These are phyloP conservation scores for Cyclospora cayetanensis DNA, from an alignment of 169 alveolate species.

Conservation along the genomic window DNA sequence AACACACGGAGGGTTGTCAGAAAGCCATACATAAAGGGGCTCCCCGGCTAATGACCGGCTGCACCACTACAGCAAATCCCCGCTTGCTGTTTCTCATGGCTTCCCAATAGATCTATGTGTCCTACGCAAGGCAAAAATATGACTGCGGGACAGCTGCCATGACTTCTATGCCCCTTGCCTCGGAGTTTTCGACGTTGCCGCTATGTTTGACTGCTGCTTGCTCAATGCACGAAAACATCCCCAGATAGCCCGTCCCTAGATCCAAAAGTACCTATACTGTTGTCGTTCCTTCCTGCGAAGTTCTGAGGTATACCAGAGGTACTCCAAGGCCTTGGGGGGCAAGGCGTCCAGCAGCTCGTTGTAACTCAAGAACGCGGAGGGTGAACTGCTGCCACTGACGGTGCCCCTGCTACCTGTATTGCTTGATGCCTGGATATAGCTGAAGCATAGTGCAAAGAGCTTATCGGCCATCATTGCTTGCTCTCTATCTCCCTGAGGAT, in stretches of 20 bases:
- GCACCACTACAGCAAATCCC: too few relatives aligned
- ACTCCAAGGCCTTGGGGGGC: constrained; percentile 48
- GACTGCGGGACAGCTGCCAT: too few relatives aligned
- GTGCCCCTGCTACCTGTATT: background rate
- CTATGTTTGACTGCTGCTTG: too few relatives aligned
- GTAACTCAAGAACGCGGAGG: background rate
- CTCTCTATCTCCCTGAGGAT: background rate
- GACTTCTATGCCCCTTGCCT: too few relatives aligned
- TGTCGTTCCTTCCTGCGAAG: constrained; percentile 1
- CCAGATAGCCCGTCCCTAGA: background rate
- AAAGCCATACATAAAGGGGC: too few relatives aligned
- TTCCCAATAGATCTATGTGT: too few relatives aligned
- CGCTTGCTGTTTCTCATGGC: too few relatives aligned
- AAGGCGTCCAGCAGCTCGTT: background rate
- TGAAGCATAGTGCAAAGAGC: background rate
- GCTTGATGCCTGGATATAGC: background rate
- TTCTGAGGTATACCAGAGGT: constrained; percentile 14
- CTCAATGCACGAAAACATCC: too few relatives aligned
- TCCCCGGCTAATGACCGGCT: too few relatives aligned
- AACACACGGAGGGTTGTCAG: too few relatives aligned
- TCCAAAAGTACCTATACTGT: constrained; percentile 19
- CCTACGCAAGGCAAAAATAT: too few relatives aligned
- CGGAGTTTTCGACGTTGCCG: too few relatives aligned
- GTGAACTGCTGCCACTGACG: constrained; percentile 23
- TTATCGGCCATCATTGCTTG: background rate